Conservation (phyloP, 257 asterid genomes). For the Coffea eugenioides region DNA sequence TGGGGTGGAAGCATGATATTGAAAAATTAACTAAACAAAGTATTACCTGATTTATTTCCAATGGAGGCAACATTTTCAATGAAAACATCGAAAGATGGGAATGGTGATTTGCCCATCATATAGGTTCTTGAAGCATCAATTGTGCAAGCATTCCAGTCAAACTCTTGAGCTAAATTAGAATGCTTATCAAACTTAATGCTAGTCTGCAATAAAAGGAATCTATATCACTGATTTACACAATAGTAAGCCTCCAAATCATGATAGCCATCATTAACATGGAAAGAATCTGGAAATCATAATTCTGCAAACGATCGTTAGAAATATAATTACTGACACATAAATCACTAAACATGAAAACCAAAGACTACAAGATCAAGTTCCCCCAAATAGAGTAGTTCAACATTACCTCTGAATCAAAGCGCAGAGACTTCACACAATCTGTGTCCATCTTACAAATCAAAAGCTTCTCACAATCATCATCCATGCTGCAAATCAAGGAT, state of each 20-base stretch:
- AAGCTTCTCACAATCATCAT: conserved; percentile 67
- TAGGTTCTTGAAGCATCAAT: conserved; percentile 66
- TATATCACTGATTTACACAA: neutral
- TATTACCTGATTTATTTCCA: conserved; percentile 76
- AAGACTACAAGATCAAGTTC: neutral
- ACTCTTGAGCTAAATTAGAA: conserved; percentile 33
- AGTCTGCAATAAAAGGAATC: conserved; percentile 39
- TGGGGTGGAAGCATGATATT: conserved; percentile 6
- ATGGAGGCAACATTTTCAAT: conserved; percentile 63
- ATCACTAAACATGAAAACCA: neutral
- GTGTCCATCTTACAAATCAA: conserved; percentile 90
- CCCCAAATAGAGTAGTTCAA: neutral
- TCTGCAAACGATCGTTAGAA: neutral
- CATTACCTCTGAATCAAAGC: conserved; percentile 82
- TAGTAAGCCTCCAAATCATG: neutral
- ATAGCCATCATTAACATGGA: neutral
- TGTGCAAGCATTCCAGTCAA: conserved; percentile 43
- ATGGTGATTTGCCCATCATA: conserved; percentile 81
- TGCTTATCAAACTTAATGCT: conserved; percentile 30
- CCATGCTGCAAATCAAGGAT: conserved; percentile 87
- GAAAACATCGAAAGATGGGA: conserved; percentile 74
- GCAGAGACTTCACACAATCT: conserved; percentile 78
- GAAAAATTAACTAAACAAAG: neutral
- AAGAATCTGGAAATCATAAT: neutral
- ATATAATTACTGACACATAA: neutral